Conservation (phyloP, 2,329 filamentous ascomycete genomes). For the Huntiella savannae region DNA sequence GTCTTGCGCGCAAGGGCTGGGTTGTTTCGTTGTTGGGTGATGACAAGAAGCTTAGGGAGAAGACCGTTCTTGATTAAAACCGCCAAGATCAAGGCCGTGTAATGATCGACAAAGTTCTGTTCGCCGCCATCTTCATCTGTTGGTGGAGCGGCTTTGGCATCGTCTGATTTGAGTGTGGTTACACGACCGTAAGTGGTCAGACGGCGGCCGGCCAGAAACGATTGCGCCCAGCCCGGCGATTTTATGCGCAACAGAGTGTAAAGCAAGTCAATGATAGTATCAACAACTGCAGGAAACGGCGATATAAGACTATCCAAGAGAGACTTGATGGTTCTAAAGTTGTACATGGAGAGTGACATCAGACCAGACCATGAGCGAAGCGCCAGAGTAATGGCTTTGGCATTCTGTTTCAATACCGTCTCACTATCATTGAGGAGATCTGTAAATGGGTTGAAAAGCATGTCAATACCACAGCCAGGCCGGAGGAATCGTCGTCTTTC, state of each 20-base stretch:
- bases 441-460: conserved; percentile 80
- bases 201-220: conserved; percentile 78
- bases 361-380: conserved; percentile 88
- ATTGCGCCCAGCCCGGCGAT: conserved; percentile 82
- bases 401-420: conserved; percentile 57
- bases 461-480: conserved; percentile 75
- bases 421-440: conserved; percentile 51
- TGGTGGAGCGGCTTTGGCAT: conserved; percentile 30
- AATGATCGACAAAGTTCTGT: conserved; percentile 82
- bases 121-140: conserved; percentile 49
- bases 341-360: conserved; percentile 71
- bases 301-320: conserved; percentile 46
- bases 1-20: conserved; percentile 66
- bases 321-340: conserved; percentile 68
- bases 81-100: conserved; percentile 72
- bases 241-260: conserved; percentile 74
- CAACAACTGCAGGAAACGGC: conserved; percentile 37
- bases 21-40: conserved; percentile 50
- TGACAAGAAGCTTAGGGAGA: conserved; percentile 38
- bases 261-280: conserved; percentile 73
- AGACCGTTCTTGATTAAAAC: conserved; percentile 70
- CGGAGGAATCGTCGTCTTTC: conserved; percentile 63
- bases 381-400: conserved; percentile 78
- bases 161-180: conserved; percentile 51
- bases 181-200: conserved; percentile 95